Conservation (phyloP, 148 eudicot genomes). For the Salicornia ramosissima region DNA sequence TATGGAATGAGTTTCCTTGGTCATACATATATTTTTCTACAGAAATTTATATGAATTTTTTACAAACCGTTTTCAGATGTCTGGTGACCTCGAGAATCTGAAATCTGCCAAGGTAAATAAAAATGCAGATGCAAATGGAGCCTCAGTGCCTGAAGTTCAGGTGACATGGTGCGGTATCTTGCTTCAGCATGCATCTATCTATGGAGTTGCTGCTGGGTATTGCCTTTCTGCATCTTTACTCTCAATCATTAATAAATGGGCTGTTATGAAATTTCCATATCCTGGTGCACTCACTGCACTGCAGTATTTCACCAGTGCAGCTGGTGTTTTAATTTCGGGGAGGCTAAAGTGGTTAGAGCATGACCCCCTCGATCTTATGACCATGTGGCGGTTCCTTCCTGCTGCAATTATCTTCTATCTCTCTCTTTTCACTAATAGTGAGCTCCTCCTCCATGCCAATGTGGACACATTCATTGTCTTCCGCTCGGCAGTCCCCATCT, state of each 20-base stretch:
- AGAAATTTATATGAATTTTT: not conserved
- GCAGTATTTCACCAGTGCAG: conserved; percentile 89
- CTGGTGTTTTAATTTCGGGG: conserved; percentile 66
- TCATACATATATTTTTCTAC: not conserved
- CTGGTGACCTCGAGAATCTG: conserved; percentile 57
- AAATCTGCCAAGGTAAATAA: conserved; percentile 31
- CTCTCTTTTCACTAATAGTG: conserved; percentile 94
- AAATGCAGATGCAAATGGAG: conserved; percentile 22
- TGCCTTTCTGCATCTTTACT: conserved; percentile 89
- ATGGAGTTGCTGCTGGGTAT: conserved; percentile 90
- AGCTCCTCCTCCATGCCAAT: conserved; percentile 95
- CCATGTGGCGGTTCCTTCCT: conserved; percentile 88
- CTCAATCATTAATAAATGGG: conserved; percentile 94
- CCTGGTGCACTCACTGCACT: conserved; percentile 91
- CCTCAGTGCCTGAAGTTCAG: conserved; percentile 38
- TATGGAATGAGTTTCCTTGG: no score
- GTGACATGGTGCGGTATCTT: conserved; percentile 51
- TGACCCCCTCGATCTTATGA: conserved; percentile 60
- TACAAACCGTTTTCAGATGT: not conserved
- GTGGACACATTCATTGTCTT: conserved; percentile 93
- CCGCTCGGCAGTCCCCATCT: conserved; percentile 91
- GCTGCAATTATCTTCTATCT: conserved; percentile 93
- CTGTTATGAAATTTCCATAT: conserved; percentile 91
- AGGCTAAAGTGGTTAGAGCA: conserved; percentile 61
- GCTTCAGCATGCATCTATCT: conserved; percentile 74